Evolutionary conservation across 129 eudicot genomes (phyloP).

Genomic region (Flaveria robusta): DNA sequence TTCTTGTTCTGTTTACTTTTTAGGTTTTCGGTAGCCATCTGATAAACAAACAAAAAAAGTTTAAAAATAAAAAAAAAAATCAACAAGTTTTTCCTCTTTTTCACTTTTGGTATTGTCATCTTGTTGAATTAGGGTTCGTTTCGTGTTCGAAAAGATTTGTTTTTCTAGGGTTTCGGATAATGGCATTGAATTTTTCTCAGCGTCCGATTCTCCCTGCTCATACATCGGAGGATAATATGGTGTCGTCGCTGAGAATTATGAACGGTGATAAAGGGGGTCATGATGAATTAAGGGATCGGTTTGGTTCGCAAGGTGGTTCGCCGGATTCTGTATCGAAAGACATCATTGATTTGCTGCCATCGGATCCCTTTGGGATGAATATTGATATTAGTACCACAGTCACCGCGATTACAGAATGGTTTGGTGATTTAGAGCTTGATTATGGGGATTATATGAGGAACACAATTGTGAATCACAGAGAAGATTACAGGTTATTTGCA

Average conservation of each 20-base stretch:
- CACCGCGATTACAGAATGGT: slow-evolving; percentile 65
- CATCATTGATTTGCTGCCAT: slow-evolving; percentile 68
- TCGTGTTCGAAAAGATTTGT: background rate
- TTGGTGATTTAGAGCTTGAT: slow-evolving; percentile 65
- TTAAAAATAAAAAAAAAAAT: slow-evolving; percentile 4
- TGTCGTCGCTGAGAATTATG: slow-evolving; percentile 51
- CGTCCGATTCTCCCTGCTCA: slow-evolving; percentile 63
- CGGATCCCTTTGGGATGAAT: slow-evolving; percentile 91
- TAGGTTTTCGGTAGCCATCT: slow-evolving; percentile 17
- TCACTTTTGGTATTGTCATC: background rate
- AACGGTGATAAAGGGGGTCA: slow-evolving; percentile 63
- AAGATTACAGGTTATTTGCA: slow-evolving; percentile 51
- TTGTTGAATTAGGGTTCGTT: slow-evolving; percentile 11
- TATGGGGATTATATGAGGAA: slow-evolving; percentile 52
- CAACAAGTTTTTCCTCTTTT: slow-evolving; percentile 5
- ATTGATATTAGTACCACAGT: slow-evolving; percentile 64
- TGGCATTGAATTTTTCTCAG: slow-evolving; percentile 82
- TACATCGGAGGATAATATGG: slow-evolving; percentile 57
- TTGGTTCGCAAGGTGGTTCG: slow-evolving; percentile 40
- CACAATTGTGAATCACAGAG: slow-evolving; percentile 33
- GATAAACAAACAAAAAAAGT: background rate
- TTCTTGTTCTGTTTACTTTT: slow-evolving; percentile 23
- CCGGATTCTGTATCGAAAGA: slow-evolving; percentile 51
- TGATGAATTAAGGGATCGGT: slow-evolving; percentile 34
- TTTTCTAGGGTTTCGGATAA: slow-evolving; percentile 33